Evolutionary conservation across 2,329 filamentous ascomycete genomes (phyloP).

Genomic region (Microdochium nivale): DNA sequence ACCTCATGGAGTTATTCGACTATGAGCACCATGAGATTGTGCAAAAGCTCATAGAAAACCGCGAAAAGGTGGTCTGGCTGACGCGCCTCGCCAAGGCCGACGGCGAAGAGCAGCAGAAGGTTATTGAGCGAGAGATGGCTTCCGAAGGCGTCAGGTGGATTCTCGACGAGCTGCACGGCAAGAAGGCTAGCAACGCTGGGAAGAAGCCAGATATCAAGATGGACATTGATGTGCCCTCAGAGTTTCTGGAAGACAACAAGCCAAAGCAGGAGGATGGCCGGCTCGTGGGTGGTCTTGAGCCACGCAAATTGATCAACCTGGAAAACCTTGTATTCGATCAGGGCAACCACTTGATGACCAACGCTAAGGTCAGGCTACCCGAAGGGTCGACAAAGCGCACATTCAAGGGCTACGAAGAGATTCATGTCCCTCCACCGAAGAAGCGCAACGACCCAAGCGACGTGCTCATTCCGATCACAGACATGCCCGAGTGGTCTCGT

Average conservation of each 20-base stretch:
- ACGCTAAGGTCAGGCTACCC: slow-evolving; percentile 85
- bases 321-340: slow-evolving; percentile 97
- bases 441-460: slow-evolving; percentile 75
- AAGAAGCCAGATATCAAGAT: slow-evolving; percentile 86
- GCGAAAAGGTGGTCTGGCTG: slow-evolving; percentile 92
- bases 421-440: slow-evolving; percentile 91
- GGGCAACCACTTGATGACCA: slow-evolving; percentile 99
- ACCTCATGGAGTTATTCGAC: slow-evolving; percentile 96
- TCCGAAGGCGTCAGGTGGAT: slow-evolving; percentile 82
- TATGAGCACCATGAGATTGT: slow-evolving; percentile 94
- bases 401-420: slow-evolving; percentile 98
- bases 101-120: slow-evolving; percentile 64
- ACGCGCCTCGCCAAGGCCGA: slow-evolving; percentile 79
- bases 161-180: slow-evolving; percentile 77
- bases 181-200: slow-evolving; percentile 49
- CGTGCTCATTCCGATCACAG: slow-evolving; percentile 71
- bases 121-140: slow-evolving; percentile 83
- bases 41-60: slow-evolving; percentile 81
- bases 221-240: slow-evolving; percentile 72
- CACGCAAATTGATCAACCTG: slow-evolving; percentile 80
- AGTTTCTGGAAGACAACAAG: slow-evolving; percentile 40
- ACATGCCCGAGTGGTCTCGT: slow-evolving; percentile 88
- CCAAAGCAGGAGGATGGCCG: slow-evolving; percentile 55
- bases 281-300: slow-evolving; percentile 75
- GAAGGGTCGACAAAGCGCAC: slow-evolving; percentile 91